Evolutionary conservation across 2,329 filamentous ascomycete species (phyloP), one percentile per base, ranked within the genome.

Genomic region (Cladophialophora immunda): DNA sequence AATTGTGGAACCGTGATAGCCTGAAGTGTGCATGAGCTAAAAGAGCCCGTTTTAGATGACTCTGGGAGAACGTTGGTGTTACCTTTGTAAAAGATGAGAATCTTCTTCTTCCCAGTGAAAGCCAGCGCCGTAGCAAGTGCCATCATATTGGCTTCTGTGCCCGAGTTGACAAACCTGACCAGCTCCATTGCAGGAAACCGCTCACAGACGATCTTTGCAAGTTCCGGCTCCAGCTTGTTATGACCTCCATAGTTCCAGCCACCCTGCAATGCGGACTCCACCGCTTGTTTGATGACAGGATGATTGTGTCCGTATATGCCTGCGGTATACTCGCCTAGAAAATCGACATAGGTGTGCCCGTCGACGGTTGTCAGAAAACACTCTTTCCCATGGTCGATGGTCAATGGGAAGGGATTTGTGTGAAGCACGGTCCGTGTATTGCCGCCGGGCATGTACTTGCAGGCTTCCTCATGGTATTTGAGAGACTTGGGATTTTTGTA

Each of bases 1-100:
- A 19, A 89, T 83, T 0, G 82, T 82, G 1, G 84, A 85, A 2
- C 87, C 86, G 71, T 98, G 87, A 94, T 95, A 2, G 96, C 97
- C 75, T 84, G 22, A 2, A 19, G 30, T 54, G 19, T 97, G 3
- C 11, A 25, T 25, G 3, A 3, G 45, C 22, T 25, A 50, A 25
- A 50, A 50, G 15, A 15, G 45, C n/a, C 5, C 5, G 17, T 7
- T 22, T 30, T 55, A n/a, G 32, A 47, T 47, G 41, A 11, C n/a
- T 50, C n/a, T 11, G 41, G 3, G 4, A 47, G 41, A 11, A 13
- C n/a, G 41, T 25, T 15, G 45, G 45, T 13, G 17, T 32, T 38
- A 60, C 57, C 62, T 53, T 66, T 66, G 47, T 66, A 53, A 52
- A 66, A 62, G 6, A 62, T 17, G 27, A 62, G 58, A 22, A 65